Conservation (phyloP, 2,329 filamentous ascomycete genomes). For the Exophiala alcalophila region DNA sequence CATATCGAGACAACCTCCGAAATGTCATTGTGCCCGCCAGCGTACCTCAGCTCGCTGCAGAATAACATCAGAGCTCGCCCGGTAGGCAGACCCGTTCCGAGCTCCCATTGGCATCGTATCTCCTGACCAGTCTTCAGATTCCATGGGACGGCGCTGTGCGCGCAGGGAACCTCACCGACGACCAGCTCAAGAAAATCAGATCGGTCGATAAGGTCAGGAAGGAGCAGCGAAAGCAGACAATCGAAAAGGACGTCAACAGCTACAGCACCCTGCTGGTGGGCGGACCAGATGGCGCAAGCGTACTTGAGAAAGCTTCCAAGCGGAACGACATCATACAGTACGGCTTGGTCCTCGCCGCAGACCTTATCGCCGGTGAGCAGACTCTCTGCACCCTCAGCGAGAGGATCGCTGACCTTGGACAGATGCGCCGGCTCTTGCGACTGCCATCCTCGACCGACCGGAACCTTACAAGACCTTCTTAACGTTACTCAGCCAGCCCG, state of each 20-base stretch:
- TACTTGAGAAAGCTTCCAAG: constrained; percentile 81
- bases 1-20: no score
- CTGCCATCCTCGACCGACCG: constrained; percentile 69
- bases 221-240: constrained; percentile 78
- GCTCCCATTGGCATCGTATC: neutral
- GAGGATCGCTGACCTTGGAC: constrained; percentile 19
- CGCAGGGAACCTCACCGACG: constrained; percentile 88
- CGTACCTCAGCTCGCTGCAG: constrained; percentile 82
- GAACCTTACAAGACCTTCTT: constrained; percentile 74
- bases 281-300: constrained; percentile 61
- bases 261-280: constrained; percentile 81
- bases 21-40: constrained; percentile 81
- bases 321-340: constrained; percentile 91
- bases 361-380: constrained; percentile 73
- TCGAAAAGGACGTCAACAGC: constrained; percentile 74
- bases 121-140: constrained; percentile 51
- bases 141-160: constrained; percentile 96
- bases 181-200: constrained; percentile 92
- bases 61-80: constrained; percentile 95
- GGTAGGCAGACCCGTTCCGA: constrained; percentile 18
- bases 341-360: constrained; percentile 81
- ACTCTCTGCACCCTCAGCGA: neutral
- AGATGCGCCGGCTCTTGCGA: constrained; percentile 78
- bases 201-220: constrained; percentile 94
- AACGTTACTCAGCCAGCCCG: constrained; percentile 78